These are phyloP conservation scores for Suhomyces atakaporum DNA, from an alignment of 1,139 yeast species.

Conservation along the genomic window DNA sequence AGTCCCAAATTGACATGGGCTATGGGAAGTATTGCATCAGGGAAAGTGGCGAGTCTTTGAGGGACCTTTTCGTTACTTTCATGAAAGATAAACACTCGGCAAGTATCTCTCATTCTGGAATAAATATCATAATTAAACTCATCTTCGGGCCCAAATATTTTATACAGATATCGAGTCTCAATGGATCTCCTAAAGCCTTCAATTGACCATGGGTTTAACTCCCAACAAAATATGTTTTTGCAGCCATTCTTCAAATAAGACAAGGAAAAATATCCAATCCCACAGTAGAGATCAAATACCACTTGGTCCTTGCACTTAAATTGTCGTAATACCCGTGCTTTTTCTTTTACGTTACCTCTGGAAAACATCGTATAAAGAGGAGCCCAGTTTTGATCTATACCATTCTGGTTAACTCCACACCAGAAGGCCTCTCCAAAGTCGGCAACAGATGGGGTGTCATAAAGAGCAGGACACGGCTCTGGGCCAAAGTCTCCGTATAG, in stretches of 20 bases:
- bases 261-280: conserved; percentile 83
- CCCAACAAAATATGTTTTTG: conserved; percentile 68
- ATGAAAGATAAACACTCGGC: conserved; percentile 46
- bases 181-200: conserved; percentile 68
- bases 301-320: conserved; percentile 32
- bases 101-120: conserved; percentile 8
- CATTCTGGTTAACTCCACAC: conserved; percentile 74
- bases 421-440: conserved; percentile 64
- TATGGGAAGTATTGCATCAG: conserved; percentile 25
- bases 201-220: conserved; percentile 82
- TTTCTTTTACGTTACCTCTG: conserved; percentile 85
- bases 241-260: conserved; percentile 64
- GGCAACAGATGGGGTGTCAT: conserved; percentile 37
- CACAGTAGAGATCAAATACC: conserved; percentile 75
- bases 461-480: conserved; percentile 24
- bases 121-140: conserved; percentile 23
- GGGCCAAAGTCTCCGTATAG: conserved; percentile 70
- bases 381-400: conserved; percentile 79
- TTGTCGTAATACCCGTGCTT: conserved; percentile 56
- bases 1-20: conserved; percentile 78
- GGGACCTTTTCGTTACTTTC: conserved; percentile 62
- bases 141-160: conserved; percentile 34
- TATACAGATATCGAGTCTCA: conserved; percentile 44
- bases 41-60: conserved; percentile 38
- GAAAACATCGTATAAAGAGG: conserved; percentile 87